Conservation (phyloP, 495 filamentous ascomycete genomes). For the Aspergillus affinis region DNA sequence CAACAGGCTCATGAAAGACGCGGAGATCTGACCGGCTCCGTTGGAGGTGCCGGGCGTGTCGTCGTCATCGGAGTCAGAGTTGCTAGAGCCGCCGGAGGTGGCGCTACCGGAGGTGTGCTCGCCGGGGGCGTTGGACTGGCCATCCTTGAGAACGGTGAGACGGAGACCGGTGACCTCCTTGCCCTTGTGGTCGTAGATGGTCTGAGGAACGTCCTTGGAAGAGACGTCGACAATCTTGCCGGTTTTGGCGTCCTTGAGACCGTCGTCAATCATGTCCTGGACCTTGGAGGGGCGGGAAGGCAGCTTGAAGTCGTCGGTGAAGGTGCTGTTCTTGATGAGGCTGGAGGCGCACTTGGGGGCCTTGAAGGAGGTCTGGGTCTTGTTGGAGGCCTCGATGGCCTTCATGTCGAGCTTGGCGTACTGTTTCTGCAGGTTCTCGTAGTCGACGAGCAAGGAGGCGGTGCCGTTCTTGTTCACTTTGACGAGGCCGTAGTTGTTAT, state of each 20-base stretch:
- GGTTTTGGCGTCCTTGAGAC: conserved; percentile 48
- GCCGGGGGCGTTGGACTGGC: conserved; percentile 54
- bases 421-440: conserved; percentile 70
- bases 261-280: conserved; percentile 52
- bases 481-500: conserved; percentile 79
- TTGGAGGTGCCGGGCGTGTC: conserved; percentile 26
- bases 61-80: conserved; percentile 19
- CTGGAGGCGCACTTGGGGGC: conserved; percentile 58
- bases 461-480: conserved; percentile 63
- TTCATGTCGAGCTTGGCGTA: conserved; percentile 71
- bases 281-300: conserved; percentile 55
- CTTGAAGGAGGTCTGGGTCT: conserved; percentile 48
- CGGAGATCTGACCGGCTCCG: neutral
- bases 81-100: conserved; percentile 45
- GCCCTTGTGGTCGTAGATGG: conserved; percentile 57
- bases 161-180: conserved; percentile 50
- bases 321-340: conserved; percentile 60
- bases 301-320: conserved; percentile 75
- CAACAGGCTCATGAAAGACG: neutral
- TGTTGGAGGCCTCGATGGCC: conserved; percentile 58
- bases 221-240: conserved; percentile 61
- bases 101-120: conserved; percentile 12
- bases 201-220: conserved; percentile 48
- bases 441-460: conserved; percentile 67
- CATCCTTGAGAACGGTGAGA: conserved; percentile 51